phyloP scores from a whole-genome alignment of 257 asterid species.

The Thymus quinquecostatus region DNA sequence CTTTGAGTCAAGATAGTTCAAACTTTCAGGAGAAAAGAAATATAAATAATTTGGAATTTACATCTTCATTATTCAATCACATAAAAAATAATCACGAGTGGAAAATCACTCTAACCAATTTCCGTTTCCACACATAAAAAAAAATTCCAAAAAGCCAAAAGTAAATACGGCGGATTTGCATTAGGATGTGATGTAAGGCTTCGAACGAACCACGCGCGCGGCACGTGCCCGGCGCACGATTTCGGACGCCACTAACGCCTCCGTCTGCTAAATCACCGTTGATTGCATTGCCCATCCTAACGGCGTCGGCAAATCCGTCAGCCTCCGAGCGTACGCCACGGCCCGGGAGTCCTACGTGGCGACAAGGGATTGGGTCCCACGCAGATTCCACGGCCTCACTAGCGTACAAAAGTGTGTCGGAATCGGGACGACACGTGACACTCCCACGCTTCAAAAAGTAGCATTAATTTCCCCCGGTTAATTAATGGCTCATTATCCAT shows the following conservation, averaged over 20 bases:
- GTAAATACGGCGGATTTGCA: background rate
- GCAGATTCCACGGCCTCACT: conserved; percentile 23
- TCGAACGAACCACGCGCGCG: conserved; percentile 28
- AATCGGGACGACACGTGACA: conserved; percentile 37
- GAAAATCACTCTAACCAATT: background rate
- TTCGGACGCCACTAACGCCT: conserved; percentile 28
- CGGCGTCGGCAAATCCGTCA: conserved; percentile 28
- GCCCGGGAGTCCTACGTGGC: conserved; percentile 36
- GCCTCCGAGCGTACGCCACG: background rate
- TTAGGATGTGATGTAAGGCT: background rate
- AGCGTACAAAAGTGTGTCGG: conserved; percentile 53
- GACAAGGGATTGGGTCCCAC: conserved; percentile 15
- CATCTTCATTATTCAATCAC: background rate
- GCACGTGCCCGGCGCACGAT: conserved; percentile 35
- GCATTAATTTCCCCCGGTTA: background rate
- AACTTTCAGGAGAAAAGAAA: background rate
- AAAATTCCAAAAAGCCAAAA: background rate
- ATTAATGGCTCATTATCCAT: background rate
- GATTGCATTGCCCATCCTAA: background rate
- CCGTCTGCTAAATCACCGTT: conserved; percentile 10
- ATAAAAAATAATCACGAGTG: background rate
- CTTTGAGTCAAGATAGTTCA: background rate
- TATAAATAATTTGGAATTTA: background rate
- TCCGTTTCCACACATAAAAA: background rate
- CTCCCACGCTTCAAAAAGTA: conserved; percentile 41